Percentiles rank a stretch among this genome's conserved stretches.
Conservation (phyloP, 306 rosid species). For the Clitoria ternatea region DNA sequence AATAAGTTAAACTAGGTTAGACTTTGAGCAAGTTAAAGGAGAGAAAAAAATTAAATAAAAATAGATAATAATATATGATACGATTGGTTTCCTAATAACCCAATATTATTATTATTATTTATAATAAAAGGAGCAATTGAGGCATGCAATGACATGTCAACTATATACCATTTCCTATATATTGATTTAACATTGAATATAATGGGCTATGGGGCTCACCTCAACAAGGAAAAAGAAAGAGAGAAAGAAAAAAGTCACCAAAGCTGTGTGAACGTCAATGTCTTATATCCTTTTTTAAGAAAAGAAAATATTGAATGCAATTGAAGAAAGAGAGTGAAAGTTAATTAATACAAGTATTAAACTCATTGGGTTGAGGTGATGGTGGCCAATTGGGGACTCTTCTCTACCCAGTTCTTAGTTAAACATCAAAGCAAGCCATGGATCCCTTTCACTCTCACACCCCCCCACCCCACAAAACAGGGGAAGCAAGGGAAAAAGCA, state of each 20-base stretch:
- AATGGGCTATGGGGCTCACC: constrained; percentile 12
- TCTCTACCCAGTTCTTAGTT: neutral
- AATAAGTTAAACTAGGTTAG: too few relatives aligned
- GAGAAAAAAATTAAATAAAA: neutral
- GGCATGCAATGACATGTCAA: constrained; percentile 47
- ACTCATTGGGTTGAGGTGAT: neutral
- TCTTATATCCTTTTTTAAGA: constrained; percentile 15
- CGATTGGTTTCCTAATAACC: too few relatives aligned
- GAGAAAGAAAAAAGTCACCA: neutral
- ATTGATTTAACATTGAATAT: constrained; percentile 6
- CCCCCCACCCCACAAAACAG: constrained; percentile 1
- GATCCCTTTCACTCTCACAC: constrained; percentile 14
- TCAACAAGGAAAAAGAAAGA: constrained; percentile 2
- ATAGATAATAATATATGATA: too few relatives aligned
- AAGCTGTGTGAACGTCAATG: constrained; percentile 11
- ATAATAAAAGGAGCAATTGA: neutral
- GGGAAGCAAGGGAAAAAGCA: neutral
- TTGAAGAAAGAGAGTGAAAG: neutral
- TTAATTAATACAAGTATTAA: neutral
- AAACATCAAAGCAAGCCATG: constrained; percentile 8
- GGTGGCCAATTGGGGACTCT: neutral
- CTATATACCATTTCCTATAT: constrained; percentile 16
- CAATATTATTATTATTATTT: neutral
- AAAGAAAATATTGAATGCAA: too few relatives aligned
- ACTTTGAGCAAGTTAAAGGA: too few relatives aligned